A percentile compares a stretch with the other conserved stretches of the same genome.
These are phyloP conservation scores for Ogataea polymorpha DNA, from an alignment of 805 yeast genomes.

Conservation along the genomic window DNA sequence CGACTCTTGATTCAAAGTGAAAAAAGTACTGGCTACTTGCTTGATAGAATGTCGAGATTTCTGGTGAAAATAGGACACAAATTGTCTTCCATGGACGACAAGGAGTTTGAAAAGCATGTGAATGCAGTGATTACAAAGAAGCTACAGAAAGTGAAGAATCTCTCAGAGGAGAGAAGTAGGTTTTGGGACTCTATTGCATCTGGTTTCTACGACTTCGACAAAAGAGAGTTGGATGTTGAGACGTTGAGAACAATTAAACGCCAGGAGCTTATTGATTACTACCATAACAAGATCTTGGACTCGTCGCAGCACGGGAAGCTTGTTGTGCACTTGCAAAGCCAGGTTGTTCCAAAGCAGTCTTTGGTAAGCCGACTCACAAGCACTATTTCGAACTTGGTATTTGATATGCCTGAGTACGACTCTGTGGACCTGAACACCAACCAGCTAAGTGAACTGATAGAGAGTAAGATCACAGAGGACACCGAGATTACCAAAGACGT, in stretches of 20 bases:
- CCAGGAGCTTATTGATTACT: conserved; percentile 56
- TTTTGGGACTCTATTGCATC: conserved; percentile 66
- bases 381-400: conserved; percentile 30
- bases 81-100: conserved; percentile 48
- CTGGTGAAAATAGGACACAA: conserved; percentile 44
- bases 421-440: conserved; percentile 25
- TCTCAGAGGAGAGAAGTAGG: conserved; percentile 68
- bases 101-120: conserved; percentile 67
- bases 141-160: conserved; percentile 69
- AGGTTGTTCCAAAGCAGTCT: conserved; percentile 27
- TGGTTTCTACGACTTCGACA: conserved; percentile 76
- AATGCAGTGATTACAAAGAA: conserved; percentile 65
- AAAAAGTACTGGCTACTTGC: conserved; percentile 67
- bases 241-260: conserved; percentile 51
- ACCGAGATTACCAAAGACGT: conserved; percentile 9
- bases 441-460: conserved; percentile 22
- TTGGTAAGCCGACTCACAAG: conserved; percentile 25
- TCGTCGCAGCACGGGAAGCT: conserved; percentile 36
- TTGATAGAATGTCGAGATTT: conserved; percentile 71
- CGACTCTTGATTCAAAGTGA: conserved; percentile 83
- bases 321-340: conserved; percentile 65
- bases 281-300: conserved; percentile 39
- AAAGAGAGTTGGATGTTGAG: conserved; percentile 54
- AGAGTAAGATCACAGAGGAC: conserved; percentile 12
- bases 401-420: conserved; percentile 27